Conservation (phyloP, 75 land plant species). For the Selaginella moellendorffii region DNA sequence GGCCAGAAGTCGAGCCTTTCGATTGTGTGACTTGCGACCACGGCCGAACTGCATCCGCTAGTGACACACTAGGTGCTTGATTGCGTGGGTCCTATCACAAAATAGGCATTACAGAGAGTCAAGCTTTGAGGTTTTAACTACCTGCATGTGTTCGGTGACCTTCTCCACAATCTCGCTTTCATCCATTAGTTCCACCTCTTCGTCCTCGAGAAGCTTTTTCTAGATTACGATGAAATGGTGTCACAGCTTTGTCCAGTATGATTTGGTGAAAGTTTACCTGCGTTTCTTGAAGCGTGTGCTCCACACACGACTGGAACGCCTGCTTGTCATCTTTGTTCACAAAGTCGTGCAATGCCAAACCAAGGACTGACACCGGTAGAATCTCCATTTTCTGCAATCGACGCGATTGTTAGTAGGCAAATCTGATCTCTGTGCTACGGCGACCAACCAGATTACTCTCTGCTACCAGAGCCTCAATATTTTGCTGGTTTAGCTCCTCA, state of each 20-base stretch:
- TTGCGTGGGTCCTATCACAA: background rate
- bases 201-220: slow-evolving; percentile 58
- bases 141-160: slow-evolving; percentile 87
- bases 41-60: background rate
- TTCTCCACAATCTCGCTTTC: slow-evolving; percentile 62
- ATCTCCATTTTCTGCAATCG: slow-evolving; percentile 99
- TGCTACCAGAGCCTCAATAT: slow-evolving; percentile 95
- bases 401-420: background rate
- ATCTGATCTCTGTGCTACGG: background rate
- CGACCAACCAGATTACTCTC: slow-evolving; percentile 83
- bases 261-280: slow-evolving; percentile 36
- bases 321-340: slow-evolving; percentile 94
- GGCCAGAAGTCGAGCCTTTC: background rate
- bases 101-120: too few species aligned
- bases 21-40: background rate
- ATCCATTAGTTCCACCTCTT: slow-evolving; percentile 36
- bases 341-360: slow-evolving; percentile 89
- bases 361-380: slow-evolving; percentile 87
- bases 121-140: slow-evolving; percentile 14
- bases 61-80: background rate
- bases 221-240: slow-evolving; percentile 24
- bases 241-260: background rate
- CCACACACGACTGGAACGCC: slow-evolving; percentile 72
- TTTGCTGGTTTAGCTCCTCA: slow-evolving; percentile 95
- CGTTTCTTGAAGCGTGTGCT: slow-evolving; percentile 79